phyloP scores from a whole-genome alignment of 306 rosid species.

The Prunus mira region DNA sequence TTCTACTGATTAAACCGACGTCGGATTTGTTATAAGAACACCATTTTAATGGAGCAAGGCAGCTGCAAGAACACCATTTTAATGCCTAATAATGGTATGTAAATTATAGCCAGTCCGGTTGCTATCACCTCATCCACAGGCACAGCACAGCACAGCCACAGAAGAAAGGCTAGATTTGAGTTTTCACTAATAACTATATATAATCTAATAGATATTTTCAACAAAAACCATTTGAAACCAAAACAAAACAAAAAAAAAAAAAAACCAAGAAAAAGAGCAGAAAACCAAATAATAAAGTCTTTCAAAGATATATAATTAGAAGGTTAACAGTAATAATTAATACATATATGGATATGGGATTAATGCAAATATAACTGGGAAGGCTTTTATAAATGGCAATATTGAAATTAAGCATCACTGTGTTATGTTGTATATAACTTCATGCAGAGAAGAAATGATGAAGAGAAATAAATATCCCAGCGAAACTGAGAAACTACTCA shows the following conservation, averaged over 20 bases:
- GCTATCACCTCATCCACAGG: background rate
- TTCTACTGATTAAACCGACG: background rate
- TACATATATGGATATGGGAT: background rate
- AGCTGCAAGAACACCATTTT: background rate
- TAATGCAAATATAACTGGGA: no score
- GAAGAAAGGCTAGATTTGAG: background rate
- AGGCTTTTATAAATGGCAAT: no score
- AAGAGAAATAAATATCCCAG: background rate
- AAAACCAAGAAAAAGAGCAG: background rate
- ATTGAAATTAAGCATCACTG: background rate
- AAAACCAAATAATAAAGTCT: background rate
- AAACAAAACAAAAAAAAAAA: background rate
- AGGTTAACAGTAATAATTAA: no score
- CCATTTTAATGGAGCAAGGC: background rate
- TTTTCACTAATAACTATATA: background rate
- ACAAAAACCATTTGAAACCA: background rate
- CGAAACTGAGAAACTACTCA: slow-evolving; percentile 14
- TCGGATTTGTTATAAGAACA: background rate
- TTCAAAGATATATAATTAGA: no score
- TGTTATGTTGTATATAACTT: background rate
- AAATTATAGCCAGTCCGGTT: background rate
- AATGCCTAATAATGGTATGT: background rate
- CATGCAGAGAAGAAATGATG: background rate
- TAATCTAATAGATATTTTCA: background rate
- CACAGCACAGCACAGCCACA: background rate